phyloP scores from a whole-genome alignment of 768 basidiomycete genomes.

The Boletus huronensis region DNA sequence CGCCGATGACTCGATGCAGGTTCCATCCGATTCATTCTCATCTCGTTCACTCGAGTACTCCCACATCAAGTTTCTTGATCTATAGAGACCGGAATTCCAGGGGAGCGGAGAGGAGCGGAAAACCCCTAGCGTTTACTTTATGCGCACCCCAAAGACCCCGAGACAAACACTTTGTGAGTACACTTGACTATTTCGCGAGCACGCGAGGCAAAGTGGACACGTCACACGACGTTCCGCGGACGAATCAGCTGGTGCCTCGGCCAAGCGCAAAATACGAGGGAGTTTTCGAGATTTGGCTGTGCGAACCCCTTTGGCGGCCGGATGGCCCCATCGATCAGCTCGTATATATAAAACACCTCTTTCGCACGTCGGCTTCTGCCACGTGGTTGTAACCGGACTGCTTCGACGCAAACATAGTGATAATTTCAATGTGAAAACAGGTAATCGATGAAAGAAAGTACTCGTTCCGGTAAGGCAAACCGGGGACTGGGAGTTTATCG shows the following conservation, averaged over 20 bases:
- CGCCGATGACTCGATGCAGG: background rate
- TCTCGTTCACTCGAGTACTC: background rate
- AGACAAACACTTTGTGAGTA: background rate
- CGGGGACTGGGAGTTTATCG: background rate
- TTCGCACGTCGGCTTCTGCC: background rate
- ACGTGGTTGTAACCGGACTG: background rate
- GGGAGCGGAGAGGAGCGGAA: background rate
- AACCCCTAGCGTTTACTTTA: background rate
- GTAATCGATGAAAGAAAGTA: slow-evolving; percentile 9
- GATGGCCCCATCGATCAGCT: slow-evolving; percentile 1
- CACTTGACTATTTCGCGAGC: background rate
- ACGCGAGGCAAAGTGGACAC: background rate
- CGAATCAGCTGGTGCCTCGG: background rate
- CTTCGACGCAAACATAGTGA: background rate
- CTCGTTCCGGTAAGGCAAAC: background rate
- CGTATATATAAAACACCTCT: background rate
- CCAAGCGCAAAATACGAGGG: background rate
- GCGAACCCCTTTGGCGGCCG: background rate
- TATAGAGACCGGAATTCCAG: background rate
- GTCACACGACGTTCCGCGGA: slow-evolving; percentile 4
- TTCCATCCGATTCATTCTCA: background rate
- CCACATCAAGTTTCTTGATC: background rate
- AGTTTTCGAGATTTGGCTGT: background rate
- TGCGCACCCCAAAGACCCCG: background rate
- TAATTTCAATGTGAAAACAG: background rate